A percentile compares a stretch with the other conserved stretches of the same genome.
phyloP scores from a whole-genome alignment of 179 eudicot species.

The Gypsophila paniculata region DNA sequence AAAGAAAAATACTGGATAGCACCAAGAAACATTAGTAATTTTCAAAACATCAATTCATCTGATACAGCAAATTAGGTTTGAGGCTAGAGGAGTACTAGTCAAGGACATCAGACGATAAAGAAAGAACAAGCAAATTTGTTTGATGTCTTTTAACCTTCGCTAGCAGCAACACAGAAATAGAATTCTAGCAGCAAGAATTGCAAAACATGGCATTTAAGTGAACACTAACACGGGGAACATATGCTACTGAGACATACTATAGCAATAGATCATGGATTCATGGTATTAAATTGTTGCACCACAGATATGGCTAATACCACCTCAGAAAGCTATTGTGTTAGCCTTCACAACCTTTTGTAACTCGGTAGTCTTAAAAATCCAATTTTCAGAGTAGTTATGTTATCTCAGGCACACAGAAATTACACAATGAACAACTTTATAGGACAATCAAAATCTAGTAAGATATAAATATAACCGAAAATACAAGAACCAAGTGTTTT shows the following conservation, averaged over 20 bases:
- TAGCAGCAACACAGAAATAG: neutral
- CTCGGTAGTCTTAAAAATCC: too few species aligned
- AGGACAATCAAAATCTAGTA: neutral
- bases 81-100: neutral
- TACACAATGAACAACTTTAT: neutral
- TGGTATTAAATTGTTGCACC: too few species aligned
- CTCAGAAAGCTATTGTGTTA: too few species aligned
- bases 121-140: neutral
- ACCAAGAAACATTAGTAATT: neutral
- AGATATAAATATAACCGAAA: neutral
- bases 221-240: neutral
- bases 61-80: neutral
- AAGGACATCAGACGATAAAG: neutral
- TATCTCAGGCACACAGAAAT: neutral
- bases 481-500: neutral
- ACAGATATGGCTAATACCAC: too few species aligned
- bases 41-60: neutral
- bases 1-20: neutral
- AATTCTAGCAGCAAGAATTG: too few species aligned
- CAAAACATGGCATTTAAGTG: slow-evolving; percentile 1
- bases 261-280: too few species aligned
- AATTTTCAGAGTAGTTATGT: neutral
- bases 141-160: neutral
- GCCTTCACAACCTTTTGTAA: too few species aligned
- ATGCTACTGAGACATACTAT: neutral